phyloP scores from a whole-genome alignment of 2,329 filamentous ascomycete species.

The Tolypocladium tundrense region DNA sequence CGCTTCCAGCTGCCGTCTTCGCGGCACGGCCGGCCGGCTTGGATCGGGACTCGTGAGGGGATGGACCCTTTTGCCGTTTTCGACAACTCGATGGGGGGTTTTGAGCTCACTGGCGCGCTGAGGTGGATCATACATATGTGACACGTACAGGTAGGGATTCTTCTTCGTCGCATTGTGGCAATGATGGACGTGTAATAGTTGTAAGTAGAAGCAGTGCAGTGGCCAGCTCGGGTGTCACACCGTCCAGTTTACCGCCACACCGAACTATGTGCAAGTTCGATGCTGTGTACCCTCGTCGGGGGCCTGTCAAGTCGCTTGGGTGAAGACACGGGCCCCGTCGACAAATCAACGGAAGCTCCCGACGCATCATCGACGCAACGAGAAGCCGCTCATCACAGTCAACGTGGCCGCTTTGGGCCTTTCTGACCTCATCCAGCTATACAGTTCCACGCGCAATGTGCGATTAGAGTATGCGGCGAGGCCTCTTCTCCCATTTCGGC shows the following conservation, averaged over 20 bases:
- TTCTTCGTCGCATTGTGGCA: background rate
- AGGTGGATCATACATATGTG: background rate
- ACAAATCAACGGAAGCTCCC: background rate
- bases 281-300: background rate
- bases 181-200: background rate
- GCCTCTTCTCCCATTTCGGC: background rate
- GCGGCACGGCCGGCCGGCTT: background rate
- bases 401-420: background rate
- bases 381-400: background rate
- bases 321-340: background rate
- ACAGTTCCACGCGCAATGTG: background rate
- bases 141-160: background rate
- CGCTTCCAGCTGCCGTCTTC: background rate
- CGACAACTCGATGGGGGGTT: background rate
- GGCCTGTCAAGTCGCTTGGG: background rate
- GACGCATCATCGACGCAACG: background rate
- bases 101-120: background rate
- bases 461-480: background rate
- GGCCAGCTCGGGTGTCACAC: background rate
- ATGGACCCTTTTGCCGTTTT: background rate
- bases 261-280: background rate
- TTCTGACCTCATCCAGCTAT: background rate
- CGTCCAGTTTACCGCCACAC: background rate
- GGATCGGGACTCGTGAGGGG: too few species aligned
- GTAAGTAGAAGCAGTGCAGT: background rate